Conservation (phyloP, 2,329 filamentous ascomycete species). For the Calonectria crousiana region DNA sequence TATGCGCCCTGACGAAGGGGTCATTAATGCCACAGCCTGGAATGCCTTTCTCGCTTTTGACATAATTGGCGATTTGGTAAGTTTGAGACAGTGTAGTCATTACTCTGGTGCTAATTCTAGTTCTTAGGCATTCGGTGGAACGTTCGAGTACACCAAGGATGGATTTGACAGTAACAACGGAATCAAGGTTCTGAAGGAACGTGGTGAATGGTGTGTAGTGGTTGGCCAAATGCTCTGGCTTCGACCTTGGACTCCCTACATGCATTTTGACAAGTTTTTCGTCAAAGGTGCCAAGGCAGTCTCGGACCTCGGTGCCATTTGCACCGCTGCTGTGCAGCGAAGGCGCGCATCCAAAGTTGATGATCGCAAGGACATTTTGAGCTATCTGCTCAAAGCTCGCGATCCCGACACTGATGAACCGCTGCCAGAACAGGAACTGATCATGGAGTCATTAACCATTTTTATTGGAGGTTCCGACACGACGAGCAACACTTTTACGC, state of each 20-base stretch:
- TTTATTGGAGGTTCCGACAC: background rate
- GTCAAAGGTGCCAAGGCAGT: background rate
- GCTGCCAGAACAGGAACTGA: background rate
- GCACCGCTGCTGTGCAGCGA: background rate
- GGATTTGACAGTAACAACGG: background rate
- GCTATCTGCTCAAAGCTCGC: background rate
- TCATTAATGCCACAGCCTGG: background rate
- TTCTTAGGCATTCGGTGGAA: background rate
- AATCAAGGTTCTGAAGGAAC: background rate
- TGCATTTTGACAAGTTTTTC: background rate
- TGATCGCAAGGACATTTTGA: background rate
- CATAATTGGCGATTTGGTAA: background rate
- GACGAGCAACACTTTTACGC: background rate
- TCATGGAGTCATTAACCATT: background rate
- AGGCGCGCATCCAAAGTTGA: background rate
- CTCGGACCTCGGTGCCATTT: background rate
- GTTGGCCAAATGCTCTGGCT: conserved; percentile 3
- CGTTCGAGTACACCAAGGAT: background rate
- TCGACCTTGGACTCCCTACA: background rate
- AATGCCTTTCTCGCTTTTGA: background rate
- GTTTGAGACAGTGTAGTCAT: background rate
- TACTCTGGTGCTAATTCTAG: background rate
- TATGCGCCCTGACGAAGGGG: background rate
- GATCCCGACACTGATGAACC: background rate
- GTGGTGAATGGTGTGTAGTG: background rate